Percentiles rank a stretch among this genome's conserved stretches.
Conservation (phyloP, 2,329 filamentous ascomycete species). For the Alternaria hordeiaustralica region DNA sequence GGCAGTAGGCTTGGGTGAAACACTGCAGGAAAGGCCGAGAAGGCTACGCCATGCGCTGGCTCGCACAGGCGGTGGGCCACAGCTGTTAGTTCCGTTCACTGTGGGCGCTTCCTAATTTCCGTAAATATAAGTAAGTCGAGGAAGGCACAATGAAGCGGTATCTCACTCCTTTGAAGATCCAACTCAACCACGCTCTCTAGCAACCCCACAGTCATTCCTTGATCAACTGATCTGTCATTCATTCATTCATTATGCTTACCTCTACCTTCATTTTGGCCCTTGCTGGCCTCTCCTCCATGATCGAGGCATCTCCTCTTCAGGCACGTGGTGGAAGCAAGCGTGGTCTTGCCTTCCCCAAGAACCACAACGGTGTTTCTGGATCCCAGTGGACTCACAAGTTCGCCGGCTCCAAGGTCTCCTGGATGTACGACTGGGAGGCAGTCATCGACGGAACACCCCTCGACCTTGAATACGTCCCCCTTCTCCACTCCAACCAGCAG, state of each 20-base stretch:
- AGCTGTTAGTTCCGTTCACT: constrained; percentile 3
- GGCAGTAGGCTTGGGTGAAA: constrained; percentile 23
- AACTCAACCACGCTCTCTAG: constrained; percentile 14
- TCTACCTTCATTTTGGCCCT: constrained; percentile 36
- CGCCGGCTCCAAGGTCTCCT: constrained; percentile 53
- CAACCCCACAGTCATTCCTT: constrained; percentile 23
- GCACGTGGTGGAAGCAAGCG: constrained; percentile 34
- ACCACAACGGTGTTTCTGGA: constrained; percentile 29
- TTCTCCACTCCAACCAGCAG: constrained; percentile 40
- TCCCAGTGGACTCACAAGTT: constrained; percentile 32
- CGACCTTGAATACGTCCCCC: constrained; percentile 67
- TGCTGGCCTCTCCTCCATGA: constrained; percentile 36
- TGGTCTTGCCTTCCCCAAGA: constrained; percentile 40
- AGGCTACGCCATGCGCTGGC: constrained; percentile 17
- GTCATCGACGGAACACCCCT: constrained; percentile 52
- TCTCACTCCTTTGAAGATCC: constrained; percentile 1
- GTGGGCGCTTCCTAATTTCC: constrained; percentile 17
- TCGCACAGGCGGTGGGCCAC: constrained; percentile 13
- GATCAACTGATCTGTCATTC: constrained; percentile 10
- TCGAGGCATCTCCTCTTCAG: constrained; percentile 35
- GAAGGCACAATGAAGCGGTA: background rate
- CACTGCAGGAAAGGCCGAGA: constrained; percentile 11
- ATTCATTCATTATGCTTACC: constrained; percentile 27
- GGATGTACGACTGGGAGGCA: constrained; percentile 73
- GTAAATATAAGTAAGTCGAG: constrained; percentile 17